Base-by-base conservation (phyloP, 2,329 filamentous ascomycete species). In the Macrophomina phaseolina region DNA sequence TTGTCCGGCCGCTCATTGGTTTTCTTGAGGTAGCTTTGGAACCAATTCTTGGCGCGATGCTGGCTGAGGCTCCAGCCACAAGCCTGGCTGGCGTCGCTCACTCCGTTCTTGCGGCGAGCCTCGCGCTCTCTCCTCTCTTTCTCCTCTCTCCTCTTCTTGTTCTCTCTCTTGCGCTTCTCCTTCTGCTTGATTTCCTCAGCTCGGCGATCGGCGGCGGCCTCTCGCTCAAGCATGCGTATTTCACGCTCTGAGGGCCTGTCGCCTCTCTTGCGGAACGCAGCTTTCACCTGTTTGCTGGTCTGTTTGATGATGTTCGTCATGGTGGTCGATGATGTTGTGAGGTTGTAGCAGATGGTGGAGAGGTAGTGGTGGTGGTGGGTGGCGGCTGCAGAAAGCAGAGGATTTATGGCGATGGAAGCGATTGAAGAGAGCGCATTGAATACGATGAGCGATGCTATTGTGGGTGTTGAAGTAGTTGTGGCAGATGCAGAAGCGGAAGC, bases 51-150 rank as follows among this genome's bases (percentile, higher is more conserved):
- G 68, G 79, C 62, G 65, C 72, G 69, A 46, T 73, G 74, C 68
- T 80, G 78, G 0, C 75, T 78, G 38, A 75, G 76, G 56, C 72
- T 78, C 56, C 74, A 80, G n/a, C 78, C 78, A 60, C 75, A 72
- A 34, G 79, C 53, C 67, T 80, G 78, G 5, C 78, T 80, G 7
- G 78, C 78, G 23, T 78, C 56, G 3, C 78, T 75, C 2, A 79
- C 68, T 1, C 78, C 78, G 23, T 73, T 66, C 46, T 73, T 71
- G 36, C 71, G 70, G 45, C 77, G 71, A 3, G 69, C 70, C 12
- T 73, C 68, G 11, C 67, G 69, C 38, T 79, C 77, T 48, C 75
- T 77, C 40, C 63, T 68, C 63, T 79, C 76, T 56, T 68, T 72
- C 64, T 76, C 73, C 42, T 73, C 71, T 18, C 74, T 73, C 67